Evolutionary conservation across 2,329 filamentous ascomycete genomes (phyloP).

Genomic region (Xylariales sp.): DNA sequence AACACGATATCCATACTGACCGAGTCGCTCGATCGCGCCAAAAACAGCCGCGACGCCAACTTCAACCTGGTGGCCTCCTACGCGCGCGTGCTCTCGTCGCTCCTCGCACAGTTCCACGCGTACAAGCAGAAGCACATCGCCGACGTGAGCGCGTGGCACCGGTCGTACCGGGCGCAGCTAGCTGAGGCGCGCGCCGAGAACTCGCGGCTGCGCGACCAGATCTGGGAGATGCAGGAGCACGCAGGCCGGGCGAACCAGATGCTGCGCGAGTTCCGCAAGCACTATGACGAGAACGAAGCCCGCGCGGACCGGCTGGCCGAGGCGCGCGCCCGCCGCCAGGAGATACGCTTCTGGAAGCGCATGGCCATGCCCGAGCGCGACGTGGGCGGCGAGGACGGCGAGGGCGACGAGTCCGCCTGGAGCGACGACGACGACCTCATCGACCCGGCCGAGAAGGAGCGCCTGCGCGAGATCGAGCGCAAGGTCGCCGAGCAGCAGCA

Average conservation of each 20-base stretch:
- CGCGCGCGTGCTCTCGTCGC: constrained; percentile 49
- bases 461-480: constrained; percentile 45
- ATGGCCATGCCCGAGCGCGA: constrained; percentile 58
- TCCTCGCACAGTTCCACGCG: constrained; percentile 61
- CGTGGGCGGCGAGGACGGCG: constrained; percentile 56
- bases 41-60: constrained; percentile 43
- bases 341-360: constrained; percentile 62
- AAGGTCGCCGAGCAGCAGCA: constrained; percentile 36
- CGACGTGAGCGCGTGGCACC: constrained; percentile 62
- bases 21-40: constrained; percentile 58
- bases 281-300: constrained; percentile 51
- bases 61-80: constrained; percentile 44
- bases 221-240: constrained; percentile 62
- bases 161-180: constrained; percentile 60
- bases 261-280: constrained; percentile 52
- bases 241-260: constrained; percentile 54
- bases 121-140: constrained; percentile 61
- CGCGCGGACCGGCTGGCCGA: constrained; percentile 51
- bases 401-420: constrained; percentile 54
- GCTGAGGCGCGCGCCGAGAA: constrained; percentile 63
- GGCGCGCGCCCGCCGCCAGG: constrained; percentile 48
- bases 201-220: constrained; percentile 57
- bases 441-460: constrained; percentile 55
- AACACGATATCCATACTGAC: constrained; percentile 56
- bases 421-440: constrained; percentile 63